Percentiles rank a stretch among this genome's conserved stretches.
phyloP scores from a whole-genome alignment of 805 yeast species.

The Yamadazyma phyllophila region DNA sequence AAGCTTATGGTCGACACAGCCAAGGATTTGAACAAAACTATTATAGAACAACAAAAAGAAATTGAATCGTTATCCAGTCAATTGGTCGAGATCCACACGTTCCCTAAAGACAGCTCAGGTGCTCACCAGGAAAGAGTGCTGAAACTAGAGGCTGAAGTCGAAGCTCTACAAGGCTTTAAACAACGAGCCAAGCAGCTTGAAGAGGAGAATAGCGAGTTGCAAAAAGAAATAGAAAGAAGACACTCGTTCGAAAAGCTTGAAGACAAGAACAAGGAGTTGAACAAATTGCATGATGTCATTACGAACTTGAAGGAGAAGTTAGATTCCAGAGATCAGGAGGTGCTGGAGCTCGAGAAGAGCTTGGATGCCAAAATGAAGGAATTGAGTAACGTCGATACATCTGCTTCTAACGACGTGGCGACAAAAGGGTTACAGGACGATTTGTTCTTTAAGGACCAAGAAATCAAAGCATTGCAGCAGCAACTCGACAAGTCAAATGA shows the following conservation, averaged over 20 bases:
- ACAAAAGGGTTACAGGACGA: slow-evolving; percentile 10
- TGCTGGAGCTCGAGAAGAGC: slow-evolving; percentile 3
- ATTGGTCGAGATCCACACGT: slow-evolving; percentile 11
- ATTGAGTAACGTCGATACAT: not conserved
- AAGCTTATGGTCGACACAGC: not conserved
- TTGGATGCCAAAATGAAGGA: slow-evolving; percentile 8
- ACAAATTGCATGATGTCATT: slow-evolving; percentile 11
- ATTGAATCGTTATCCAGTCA: slow-evolving; percentile 10
- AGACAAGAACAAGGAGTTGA: slow-evolving; percentile 13
- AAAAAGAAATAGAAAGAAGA: slow-evolving; percentile 13
- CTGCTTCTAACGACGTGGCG: not conserved
- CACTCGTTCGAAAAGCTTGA: slow-evolving; percentile 14
- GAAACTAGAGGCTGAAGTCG: slow-evolving; percentile 8
- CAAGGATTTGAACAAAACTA: slow-evolving; percentile 6
- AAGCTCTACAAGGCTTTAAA: slow-evolving; percentile 1
- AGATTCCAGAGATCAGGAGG: slow-evolving; percentile 8
- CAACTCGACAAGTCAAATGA: slow-evolving; percentile 13
- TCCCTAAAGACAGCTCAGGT: slow-evolving; percentile 5
- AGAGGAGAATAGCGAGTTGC: slow-evolving; percentile 8
- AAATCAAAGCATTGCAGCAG: slow-evolving; percentile 15
- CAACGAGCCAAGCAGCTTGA: slow-evolving; percentile 10
- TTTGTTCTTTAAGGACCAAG: slow-evolving; percentile 15
- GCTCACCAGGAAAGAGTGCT: slow-evolving; percentile 3
- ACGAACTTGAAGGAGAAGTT: slow-evolving; percentile 18
- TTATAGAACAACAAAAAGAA: slow-evolving; percentile 9